phyloP scores from a whole-genome alignment of 192 early-diverging fungal genomes.

The Spizellomyces punctatus region DNA sequence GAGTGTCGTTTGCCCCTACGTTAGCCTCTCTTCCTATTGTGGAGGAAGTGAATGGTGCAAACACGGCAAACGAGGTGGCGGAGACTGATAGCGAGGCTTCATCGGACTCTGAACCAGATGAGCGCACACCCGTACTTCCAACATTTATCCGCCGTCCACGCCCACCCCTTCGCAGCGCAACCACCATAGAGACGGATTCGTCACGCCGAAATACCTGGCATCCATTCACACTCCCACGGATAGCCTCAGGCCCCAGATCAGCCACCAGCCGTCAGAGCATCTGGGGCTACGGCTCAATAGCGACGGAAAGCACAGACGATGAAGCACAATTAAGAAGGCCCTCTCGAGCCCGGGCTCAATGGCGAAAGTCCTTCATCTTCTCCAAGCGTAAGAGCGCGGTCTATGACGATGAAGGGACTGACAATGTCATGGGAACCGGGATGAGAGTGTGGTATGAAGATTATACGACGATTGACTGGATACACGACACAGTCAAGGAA shows the following conservation, averaged over 20 bases:
- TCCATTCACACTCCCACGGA: not conserved
- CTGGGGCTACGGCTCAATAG: not conserved
- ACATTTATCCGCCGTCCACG: not conserved
- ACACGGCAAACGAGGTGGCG: too few relatives aligned
- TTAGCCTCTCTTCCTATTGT: not conserved
- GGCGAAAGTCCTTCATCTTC: conserved; percentile 28
- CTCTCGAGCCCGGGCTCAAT: not conserved
- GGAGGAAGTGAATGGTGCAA: too few relatives aligned
- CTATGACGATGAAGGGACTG: conserved; percentile 4
- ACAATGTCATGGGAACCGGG: conserved; percentile 9
- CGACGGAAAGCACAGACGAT: not conserved
- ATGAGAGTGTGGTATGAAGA: conserved; percentile 41
- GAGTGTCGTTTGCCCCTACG: not conserved
- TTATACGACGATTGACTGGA: conserved; percentile 65
- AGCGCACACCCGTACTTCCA: not conserved
- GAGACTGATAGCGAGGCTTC: not conserved
- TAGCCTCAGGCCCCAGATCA: not conserved
- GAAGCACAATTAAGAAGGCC: not conserved
- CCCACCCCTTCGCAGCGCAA: not conserved
- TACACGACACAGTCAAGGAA: conserved; percentile 77
- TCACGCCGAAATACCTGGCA: not conserved
- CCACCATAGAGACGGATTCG: not conserved
- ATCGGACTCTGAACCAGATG: not conserved
- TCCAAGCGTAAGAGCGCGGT: conserved; percentile 22
- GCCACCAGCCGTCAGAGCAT: not conserved